Evolutionary conservation across 345 rosid species (phyloP), one percentile per base, ranked within the genome.

Genomic region (Salix suchowensis): DNA sequence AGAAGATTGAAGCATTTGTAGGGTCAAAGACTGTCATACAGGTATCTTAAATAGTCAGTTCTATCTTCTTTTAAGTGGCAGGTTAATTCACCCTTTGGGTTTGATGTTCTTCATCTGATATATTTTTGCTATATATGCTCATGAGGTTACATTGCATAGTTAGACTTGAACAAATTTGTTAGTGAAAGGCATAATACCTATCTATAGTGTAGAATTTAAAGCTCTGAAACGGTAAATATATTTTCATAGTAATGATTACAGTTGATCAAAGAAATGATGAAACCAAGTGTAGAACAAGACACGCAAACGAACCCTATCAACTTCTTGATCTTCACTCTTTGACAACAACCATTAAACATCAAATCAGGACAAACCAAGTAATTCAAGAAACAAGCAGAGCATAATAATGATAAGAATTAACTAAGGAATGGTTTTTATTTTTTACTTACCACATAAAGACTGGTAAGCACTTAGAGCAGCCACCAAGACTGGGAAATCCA

Each of bases 1-100:
- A 95, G 89, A 95, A 93, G 88, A 95, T 95, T n/a, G 97, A 91
- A 75, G 98, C 97, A 23, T 93, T 91, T 85, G 87, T 95, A 74
- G 97, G 97, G 71, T 90, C 98, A 55, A 95, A 95, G 85, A 91
- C 96, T 21, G 97, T 92, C 39, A 92, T 92, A 44, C 98, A 94
- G 97, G 98, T 94, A 87, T 26, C 66, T 46, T 46, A 64, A 37
- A 60, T 50, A 16, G 30, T 71, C 54, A 52, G 44, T 28, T 70
- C 32, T 65, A 36, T 37, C 36, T 16, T 19, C 23, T 11, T 32
- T 32, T 32, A 37, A 58, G 64, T 58, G 14, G 4, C 64, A 58
- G 64, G 64, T 58, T 55, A 55, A 23, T 21, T 55, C 61, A 7
- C 61, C 1, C 23, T 55, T 58, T 23, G 28, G 64, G 15, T 58